These are phyloP conservation scores for Claviceps fusiformis DNA, from an alignment of 2,329 filamentous ascomycete genomes.

Conservation along the genomic window DNA sequence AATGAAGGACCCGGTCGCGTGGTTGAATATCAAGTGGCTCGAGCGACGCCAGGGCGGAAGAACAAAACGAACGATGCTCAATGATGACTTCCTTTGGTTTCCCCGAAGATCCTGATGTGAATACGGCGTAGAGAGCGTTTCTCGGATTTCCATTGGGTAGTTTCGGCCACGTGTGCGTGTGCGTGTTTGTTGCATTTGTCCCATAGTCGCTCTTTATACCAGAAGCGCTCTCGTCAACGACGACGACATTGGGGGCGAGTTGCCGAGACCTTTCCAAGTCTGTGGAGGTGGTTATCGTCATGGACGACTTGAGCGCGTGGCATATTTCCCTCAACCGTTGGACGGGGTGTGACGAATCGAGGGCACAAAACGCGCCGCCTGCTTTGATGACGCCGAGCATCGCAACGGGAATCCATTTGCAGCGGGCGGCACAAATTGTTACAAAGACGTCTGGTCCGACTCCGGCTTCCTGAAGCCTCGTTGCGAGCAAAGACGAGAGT, in stretches of 20 bases:
- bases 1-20: conserved; percentile 2
- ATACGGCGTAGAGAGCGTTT: conserved; percentile 24
- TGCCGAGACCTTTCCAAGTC: background rate
- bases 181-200: no score
- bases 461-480: no score
- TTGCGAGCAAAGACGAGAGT: no score
- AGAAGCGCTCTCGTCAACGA: background rate
- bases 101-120: conserved; percentile 39
- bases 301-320: conserved; percentile 1
- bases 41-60: conserved; percentile 1
- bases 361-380: conserved; percentile 18
- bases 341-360: conserved; percentile 12
- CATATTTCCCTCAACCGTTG: conserved; percentile 4
- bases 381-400: conserved; percentile 1
- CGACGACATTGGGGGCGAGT: background rate
- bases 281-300: background rate
- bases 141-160: background rate
- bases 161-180: background rate
- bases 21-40: background rate
- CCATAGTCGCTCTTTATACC: background rate
- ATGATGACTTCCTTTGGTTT: conserved; percentile 26
- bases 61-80: conserved; percentile 3
- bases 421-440: conserved; percentile 19
- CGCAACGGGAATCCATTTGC: background rate
- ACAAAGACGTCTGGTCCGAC: no score